Evolutionary conservation across 129 eudicot genomes (phyloP), one percentile per base, ranked within the genome.

Genomic region (Tagetes patula): DNA sequence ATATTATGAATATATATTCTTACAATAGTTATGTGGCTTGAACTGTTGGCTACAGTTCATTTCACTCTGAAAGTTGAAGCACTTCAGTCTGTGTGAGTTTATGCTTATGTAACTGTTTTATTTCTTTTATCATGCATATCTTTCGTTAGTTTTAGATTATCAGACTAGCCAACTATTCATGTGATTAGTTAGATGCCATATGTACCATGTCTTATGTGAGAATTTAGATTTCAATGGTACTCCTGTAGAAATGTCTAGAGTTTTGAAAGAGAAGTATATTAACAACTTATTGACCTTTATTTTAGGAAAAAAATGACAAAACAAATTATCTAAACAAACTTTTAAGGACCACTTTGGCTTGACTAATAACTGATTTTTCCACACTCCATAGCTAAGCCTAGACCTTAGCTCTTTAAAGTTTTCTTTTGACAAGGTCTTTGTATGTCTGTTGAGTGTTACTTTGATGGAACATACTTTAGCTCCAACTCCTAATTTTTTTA

Each of bases 81-180:
- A 70, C 64, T 70, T 53, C 31, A n/a, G 33, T 70, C 47, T 37
- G 39, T 70, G 49, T 70, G 14, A n/a, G 63, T 11, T 11, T 36
- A 53, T 52, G 65, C 12, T 70, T 14, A n/a, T 41, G 38, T 40
- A 33, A 67, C 31, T 32, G 42, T 20, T 27, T 43, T 4, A 1
- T 20, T 50, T 3, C n/a, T 13, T 13, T n/a, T 50, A 0, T 50
- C 30, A 4, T 8, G 11, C 56, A 4, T 50, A 50, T 50, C 20
- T n/a, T 50, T 50, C n/a, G 56, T 50, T 50, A 3, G 8, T 6
- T 43, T 43, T 43, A 2, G 48, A 43, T 43, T 43, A 43, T 43
- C 8, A 43, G 6, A 43, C 48, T 50, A 8, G 4, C 3, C 10
- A 50, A 50, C 27, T 50, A 13, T 50, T 50, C 7, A 3, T 50